phyloP scores from a whole-genome alignment of 2,329 filamentous ascomycete species.

The Colletotrichum liaoningense region DNA sequence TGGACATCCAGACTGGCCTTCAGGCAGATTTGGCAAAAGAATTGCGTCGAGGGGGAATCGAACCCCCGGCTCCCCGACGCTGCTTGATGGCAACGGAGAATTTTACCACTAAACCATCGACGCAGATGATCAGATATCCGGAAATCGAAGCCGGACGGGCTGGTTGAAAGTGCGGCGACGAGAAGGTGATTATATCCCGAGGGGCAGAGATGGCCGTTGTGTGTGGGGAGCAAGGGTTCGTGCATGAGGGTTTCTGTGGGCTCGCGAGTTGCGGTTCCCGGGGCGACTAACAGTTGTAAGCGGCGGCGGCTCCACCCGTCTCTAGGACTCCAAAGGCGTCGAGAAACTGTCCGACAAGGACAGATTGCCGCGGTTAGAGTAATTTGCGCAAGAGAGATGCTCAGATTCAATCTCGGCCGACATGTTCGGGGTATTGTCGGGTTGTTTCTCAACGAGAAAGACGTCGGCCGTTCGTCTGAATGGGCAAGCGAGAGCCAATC shows the following conservation, averaged over 20 bases:
- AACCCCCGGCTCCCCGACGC: conserved; percentile 36
- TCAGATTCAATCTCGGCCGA: conserved; percentile 16
- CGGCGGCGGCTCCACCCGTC: conserved; percentile 15
- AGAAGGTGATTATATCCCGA: background rate
- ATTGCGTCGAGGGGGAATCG: conserved; percentile 35
- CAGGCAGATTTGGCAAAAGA: background rate
- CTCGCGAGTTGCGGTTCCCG: conserved; percentile 7
- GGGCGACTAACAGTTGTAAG: conserved; percentile 12
- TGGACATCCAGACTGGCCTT: background rate
- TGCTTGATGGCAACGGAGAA: conserved; percentile 35
- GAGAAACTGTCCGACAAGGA: background rate
- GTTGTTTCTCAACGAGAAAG: conserved; percentile 2
- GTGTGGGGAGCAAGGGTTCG: conserved; percentile 1
- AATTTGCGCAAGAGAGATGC: background rate
- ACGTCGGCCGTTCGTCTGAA: conserved; percentile 24
- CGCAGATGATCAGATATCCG: background rate
- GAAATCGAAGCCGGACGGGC: background rate
- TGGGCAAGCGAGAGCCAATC: conserved; percentile 15
- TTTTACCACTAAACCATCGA: conserved; percentile 37
- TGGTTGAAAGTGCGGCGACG: accelerated
- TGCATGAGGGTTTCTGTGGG: conserved; percentile 23
- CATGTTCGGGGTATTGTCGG: background rate
- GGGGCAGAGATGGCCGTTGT: background rate
- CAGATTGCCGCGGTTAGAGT: conserved; percentile 21
- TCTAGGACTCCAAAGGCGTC: background rate